Conservation (phyloP, 768 basidiomycete genomes). For the Pisolithus marmoratus region DNA sequence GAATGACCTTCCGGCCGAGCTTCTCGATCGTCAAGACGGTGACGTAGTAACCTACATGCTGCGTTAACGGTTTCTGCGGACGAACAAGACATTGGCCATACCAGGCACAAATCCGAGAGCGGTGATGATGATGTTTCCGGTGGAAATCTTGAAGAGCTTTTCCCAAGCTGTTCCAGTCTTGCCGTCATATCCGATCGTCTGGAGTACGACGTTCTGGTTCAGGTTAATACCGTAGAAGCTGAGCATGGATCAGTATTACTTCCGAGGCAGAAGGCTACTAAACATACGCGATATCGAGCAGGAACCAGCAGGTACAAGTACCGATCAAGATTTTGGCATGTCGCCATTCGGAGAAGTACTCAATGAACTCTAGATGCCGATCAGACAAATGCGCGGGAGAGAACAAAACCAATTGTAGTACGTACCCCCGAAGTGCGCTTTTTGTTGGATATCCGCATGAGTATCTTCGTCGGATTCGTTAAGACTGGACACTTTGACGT, state of each 20-base stretch:
- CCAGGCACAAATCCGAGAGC: slow-evolving; percentile 74
- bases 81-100: slow-evolving; percentile 14
- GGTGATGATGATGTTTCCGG: slow-evolving; percentile 67
- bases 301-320: slow-evolving; percentile 67
- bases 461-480: background rate
- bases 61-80: background rate
- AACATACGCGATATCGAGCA: slow-evolving; percentile 62
- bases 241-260: background rate
- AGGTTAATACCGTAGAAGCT: slow-evolving; percentile 75
- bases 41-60: slow-evolving; percentile 55
- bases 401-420: no score
- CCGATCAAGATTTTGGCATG: slow-evolving; percentile 64
- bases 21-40: slow-evolving; percentile 66
- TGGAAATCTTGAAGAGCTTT: slow-evolving; percentile 59
- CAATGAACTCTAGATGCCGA: slow-evolving; percentile 44
- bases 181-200: slow-evolving; percentile 66
- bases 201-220: slow-evolving; percentile 74
- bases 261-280: background rate
- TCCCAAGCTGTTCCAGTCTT: slow-evolving; percentile 52
- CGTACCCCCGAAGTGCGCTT: slow-evolving; percentile 47
- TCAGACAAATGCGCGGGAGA: background rate
- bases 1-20: slow-evolving; percentile 70
- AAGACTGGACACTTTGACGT: background rate
- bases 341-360: slow-evolving; percentile 69
- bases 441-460: slow-evolving; percentile 29